Evolutionary conservation across 495 filamentous ascomycete genomes (phyloP).

Genomic region (Penicillium herquei): DNA sequence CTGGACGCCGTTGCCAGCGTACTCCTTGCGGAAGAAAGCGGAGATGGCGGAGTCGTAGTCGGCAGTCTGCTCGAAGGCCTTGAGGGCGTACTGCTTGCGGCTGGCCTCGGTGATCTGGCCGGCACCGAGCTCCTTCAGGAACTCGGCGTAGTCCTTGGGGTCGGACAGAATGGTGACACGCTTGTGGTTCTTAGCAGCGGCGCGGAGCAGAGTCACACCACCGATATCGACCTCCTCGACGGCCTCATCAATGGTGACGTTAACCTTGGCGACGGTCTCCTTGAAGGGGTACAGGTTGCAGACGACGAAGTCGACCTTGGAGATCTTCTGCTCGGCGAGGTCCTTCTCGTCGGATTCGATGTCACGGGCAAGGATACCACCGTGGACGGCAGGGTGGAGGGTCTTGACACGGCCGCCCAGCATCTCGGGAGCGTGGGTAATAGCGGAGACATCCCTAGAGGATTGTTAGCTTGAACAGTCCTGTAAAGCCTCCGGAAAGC

Average conservation of each 20-base stretch:
- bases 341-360: constrained; percentile 93
- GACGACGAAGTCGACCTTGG: constrained; percentile 96
- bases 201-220: constrained; percentile 92
- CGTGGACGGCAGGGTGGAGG: constrained; percentile 92
- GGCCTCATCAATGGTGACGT: constrained; percentile 92
- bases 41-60: constrained; percentile 94
- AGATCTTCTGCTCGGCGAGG: constrained; percentile 92
- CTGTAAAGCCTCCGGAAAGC: not conserved
- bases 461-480: constrained; percentile 9
- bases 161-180: constrained; percentile 94
- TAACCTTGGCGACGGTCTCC: constrained; percentile 93
- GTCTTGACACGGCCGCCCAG: constrained; percentile 95
- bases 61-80: constrained; percentile 98
- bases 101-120: constrained; percentile 81
- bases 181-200: constrained; percentile 95
- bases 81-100: constrained; percentile 85
- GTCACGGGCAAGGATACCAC: constrained; percentile 88
- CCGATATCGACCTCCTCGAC: constrained; percentile 99
- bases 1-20: constrained; percentile 79
- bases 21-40: constrained; percentile 95
- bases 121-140: constrained; percentile 82
- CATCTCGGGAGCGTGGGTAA: constrained; percentile 99
- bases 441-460: constrained; percentile 85
- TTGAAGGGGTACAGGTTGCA: constrained; percentile 99
- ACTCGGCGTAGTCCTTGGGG: constrained; percentile 88